Conservation (phyloP, 2,329 filamentous ascomycete genomes). For the Thelonectria rubi region DNA sequence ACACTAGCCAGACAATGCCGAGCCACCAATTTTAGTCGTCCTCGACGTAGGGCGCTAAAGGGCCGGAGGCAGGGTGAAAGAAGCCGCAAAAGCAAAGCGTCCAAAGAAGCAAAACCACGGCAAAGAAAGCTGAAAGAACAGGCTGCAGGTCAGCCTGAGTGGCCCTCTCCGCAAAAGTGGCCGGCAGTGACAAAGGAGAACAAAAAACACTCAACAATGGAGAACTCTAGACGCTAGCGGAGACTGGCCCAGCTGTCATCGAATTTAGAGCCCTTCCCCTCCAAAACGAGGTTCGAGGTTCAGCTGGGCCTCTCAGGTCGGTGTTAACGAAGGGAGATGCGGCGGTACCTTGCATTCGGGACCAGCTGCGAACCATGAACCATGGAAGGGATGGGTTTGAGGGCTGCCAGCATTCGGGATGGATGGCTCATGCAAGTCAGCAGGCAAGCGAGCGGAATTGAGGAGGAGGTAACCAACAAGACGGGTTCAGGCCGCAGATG, state of each 20-base stretch:
- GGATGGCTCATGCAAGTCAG: conserved; percentile 29
- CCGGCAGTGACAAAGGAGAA: conserved; percentile 2
- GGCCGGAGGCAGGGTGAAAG: conserved; percentile 11
- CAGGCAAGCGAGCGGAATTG: conserved; percentile 9
- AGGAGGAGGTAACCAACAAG: conserved; percentile 22
- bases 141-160: conserved; percentile 29
- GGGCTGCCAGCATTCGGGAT: conserved; percentile 14
- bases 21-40: conserved; percentile 25
- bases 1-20: conserved; percentile 25
- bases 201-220: background rate
- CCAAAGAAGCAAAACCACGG: conserved; percentile 8
- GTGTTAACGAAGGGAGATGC: background rate
- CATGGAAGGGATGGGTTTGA: background rate
- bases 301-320: background rate
- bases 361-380: conserved; percentile 12
- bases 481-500: background rate
- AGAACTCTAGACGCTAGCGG: conserved; percentile 3
- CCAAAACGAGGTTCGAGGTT: background rate
- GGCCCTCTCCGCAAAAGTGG: conserved; percentile 25
- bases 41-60: conserved; percentile 21
- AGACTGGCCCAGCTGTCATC: conserved; percentile 14
- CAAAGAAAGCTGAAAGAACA: conserved; percentile 31
- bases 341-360: conserved; percentile 26
- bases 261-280: background rate
- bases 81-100: conserved; percentile 27